These are phyloP conservation scores for Vararia minispora DNA, from an alignment of 768 basidiomycete species.

Conservation along the genomic window DNA sequence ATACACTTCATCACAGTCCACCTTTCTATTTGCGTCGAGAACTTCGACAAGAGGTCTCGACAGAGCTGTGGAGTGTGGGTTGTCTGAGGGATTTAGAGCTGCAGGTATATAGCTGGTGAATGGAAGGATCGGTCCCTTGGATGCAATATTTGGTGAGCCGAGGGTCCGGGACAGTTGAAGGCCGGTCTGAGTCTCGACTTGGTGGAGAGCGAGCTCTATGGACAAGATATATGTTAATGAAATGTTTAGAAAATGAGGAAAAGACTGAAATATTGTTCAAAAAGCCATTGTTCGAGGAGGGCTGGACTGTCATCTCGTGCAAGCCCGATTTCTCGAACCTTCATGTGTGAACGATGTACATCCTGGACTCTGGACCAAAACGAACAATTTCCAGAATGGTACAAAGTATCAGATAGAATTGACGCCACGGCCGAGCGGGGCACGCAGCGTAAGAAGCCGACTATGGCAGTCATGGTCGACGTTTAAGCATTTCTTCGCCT, in stretches of 20 bases:
- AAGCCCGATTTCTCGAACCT: too few species aligned
- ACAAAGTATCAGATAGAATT: too few species aligned
- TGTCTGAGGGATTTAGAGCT: slow-evolving; percentile 23
- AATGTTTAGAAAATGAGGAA: background rate
- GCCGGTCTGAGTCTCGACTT: slow-evolving; percentile 48
- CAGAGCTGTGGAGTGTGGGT: slow-evolving; percentile 14
- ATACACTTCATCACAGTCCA: too few species aligned
- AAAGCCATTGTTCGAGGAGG: background rate
- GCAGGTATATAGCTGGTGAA: slow-evolving; percentile 48
- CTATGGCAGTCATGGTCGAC: too few species aligned
- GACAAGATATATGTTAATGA: background rate
- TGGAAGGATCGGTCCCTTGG: slow-evolving; percentile 57
- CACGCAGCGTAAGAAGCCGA: too few species aligned
- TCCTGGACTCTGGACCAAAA: background rate
- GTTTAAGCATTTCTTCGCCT: too few species aligned
- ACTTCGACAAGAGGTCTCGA: slow-evolving; percentile 39
- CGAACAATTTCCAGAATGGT: too few species aligned
- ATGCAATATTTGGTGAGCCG: slow-evolving; percentile 63
- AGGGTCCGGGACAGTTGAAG: slow-evolving; percentile 59
- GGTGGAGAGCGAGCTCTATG: slow-evolving; percentile 58
- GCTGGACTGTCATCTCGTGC: too few species aligned
- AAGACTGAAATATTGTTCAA: background rate
- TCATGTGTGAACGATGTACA: too few species aligned
- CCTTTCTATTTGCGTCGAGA: too few species aligned
- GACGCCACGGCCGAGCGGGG: too few species aligned